These are phyloP conservation scores for Mesotaenium endlicherianum DNA, from an alignment of 139 green algal species.

Conservation along the genomic window DNA sequence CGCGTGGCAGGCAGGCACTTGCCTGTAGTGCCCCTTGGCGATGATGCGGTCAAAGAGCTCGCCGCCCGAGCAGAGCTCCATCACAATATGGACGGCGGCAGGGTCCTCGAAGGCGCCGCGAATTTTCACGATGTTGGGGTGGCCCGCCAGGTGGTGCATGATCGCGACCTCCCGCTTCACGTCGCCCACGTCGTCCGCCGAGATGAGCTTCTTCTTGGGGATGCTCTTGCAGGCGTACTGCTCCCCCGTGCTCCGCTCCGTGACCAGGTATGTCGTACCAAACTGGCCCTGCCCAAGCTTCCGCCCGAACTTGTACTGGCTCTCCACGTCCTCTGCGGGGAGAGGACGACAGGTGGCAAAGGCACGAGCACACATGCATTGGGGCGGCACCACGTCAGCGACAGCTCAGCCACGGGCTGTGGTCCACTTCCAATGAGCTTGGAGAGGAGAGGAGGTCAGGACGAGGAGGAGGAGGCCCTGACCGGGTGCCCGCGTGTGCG, in stretches of 20 bases:
- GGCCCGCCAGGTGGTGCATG: slow-evolving; percentile 85
- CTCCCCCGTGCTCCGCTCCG: background rate
- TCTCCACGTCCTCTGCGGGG: background rate
- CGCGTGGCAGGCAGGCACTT: background rate
- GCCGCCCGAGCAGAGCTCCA: slow-evolving; percentile 89
- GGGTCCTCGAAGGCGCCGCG: slow-evolving; percentile 42
- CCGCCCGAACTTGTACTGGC: slow-evolving; percentile 29
- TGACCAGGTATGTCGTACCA: slow-evolving; percentile 20
- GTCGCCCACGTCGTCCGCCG: slow-evolving; percentile 88
- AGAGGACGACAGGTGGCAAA: background rate
- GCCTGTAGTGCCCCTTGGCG: slow-evolving; percentile 66
- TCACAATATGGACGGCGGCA: slow-evolving; percentile 52
- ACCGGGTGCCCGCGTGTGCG: too few species aligned
- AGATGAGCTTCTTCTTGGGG: slow-evolving; percentile 82
- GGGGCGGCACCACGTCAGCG: background rate
- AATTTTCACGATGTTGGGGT: slow-evolving; percentile 73
- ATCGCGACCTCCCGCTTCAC: slow-evolving; percentile 88
- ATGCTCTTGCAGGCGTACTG: slow-evolving; percentile 87
- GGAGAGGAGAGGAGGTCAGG: background rate
- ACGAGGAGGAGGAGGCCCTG: background rate
- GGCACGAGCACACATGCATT: background rate
- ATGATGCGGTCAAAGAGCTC: slow-evolving; percentile 90
- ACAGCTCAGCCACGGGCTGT: background rate
- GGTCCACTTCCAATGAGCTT: background rate
- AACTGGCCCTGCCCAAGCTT: slow-evolving; percentile 48